phyloP scores from a whole-genome alignment of 139 green algal species.

The Chlorella sp. region DNA sequence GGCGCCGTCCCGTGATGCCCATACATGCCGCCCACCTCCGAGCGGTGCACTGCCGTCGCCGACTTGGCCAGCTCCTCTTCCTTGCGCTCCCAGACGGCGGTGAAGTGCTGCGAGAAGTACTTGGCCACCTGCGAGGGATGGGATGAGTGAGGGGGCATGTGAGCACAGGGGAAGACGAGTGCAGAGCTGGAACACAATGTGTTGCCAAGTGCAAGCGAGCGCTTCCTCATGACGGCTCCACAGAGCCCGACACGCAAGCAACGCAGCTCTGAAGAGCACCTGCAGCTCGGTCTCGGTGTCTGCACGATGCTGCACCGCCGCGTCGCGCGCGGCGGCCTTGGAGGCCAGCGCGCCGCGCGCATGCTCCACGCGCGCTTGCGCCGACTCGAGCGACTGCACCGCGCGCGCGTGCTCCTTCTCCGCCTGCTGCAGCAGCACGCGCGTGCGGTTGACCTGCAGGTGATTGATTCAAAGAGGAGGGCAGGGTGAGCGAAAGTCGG shows the following conservation, averaged over 20 bases:
- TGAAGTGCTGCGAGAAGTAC: slow-evolving; percentile 16
- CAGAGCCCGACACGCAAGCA: too few species aligned
- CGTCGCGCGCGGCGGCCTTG: slow-evolving; percentile 9
- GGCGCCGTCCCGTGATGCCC: neutral
- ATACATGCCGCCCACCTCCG: neutral
- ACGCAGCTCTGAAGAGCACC: neutral
- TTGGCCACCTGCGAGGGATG: slow-evolving; percentile 5
- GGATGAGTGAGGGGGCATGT: neutral
- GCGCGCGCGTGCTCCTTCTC: too few species aligned
- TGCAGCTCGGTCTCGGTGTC: slow-evolving; percentile 13
- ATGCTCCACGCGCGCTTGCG: slow-evolving; percentile 14
- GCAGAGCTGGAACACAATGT: neutral
- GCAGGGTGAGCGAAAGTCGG: neutral
- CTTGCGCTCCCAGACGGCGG: slow-evolving; percentile 16
- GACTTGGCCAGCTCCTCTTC: slow-evolving; percentile 3
- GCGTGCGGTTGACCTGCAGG: neutral
- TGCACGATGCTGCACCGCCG: neutral
- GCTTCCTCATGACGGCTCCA: neutral
- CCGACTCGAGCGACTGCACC: slow-evolving; percentile 2
- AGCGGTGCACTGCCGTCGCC: slow-evolving; percentile 4
- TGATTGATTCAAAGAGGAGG: neutral
- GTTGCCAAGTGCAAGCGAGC: neutral
- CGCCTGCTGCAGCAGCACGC: neutral
- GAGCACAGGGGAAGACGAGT: neutral
- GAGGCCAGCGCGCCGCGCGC: neutral